phyloP scores from a whole-genome alignment of 352 stramenopile genomes.

The Phytophthora multivora region DNA sequence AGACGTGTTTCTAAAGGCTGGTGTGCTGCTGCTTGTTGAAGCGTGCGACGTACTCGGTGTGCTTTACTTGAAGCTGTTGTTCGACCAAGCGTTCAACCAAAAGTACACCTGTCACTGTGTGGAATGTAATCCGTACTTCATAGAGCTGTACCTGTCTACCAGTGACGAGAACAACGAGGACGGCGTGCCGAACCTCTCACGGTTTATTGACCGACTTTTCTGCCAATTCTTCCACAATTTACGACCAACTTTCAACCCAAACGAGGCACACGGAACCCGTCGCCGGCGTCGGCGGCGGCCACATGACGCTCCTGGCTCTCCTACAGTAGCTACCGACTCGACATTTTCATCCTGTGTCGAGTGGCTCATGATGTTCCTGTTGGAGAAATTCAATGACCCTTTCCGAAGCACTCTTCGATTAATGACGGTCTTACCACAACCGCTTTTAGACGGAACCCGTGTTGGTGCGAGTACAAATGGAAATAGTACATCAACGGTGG shows the following conservation, averaged over 20 bases:
- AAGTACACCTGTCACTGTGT: conserved; percentile 84
- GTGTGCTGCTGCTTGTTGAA: conserved; percentile 71
- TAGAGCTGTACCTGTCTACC: conserved; percentile 66
- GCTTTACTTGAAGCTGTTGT: conserved; percentile 81
- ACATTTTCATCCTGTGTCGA: conserved; percentile 58
- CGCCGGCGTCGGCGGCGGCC: conserved; percentile 10
- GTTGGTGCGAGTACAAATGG: conserved; percentile 4
- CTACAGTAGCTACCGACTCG: conserved; percentile 13
- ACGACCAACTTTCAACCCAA: conserved; percentile 18
- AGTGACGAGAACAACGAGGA: conserved; percentile 79
- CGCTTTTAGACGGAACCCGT: conserved; percentile 18
- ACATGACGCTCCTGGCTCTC: conserved; percentile 13
- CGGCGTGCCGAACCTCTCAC: conserved; percentile 73
- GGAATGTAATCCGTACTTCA: conserved; percentile 81
- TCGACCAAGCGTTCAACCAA: conserved; percentile 83
- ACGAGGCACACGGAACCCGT: conserved; percentile 6
- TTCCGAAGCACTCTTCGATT: conserved; percentile 68
- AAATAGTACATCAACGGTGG: conserved; percentile 31
- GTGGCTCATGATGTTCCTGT: conserved; percentile 64
- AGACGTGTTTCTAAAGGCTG: conserved; percentile 75
- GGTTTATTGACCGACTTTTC: conserved; percentile 85
- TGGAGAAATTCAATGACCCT: conserved; percentile 67
- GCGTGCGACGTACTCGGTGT: conserved; percentile 80
- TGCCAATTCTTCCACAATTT: conserved; percentile 86
- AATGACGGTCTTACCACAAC: conserved; percentile 49